Evolutionary conservation across 495 filamentous ascomycete species (phyloP), one percentile per base, ranked within the genome.

Genomic region (Daldinia decipiens): DNA sequence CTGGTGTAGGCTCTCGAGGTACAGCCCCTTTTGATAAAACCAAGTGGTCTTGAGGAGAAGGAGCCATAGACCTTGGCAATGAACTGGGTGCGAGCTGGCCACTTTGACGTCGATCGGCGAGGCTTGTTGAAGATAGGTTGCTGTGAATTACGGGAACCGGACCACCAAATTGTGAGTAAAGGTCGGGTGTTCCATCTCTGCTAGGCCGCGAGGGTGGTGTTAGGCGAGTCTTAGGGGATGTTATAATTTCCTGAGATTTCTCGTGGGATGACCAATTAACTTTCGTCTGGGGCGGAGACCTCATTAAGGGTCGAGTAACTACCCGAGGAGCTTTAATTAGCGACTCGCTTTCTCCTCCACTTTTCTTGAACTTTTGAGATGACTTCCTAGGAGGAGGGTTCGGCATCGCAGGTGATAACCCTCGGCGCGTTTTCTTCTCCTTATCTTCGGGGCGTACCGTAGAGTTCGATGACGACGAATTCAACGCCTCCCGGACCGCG

Each of bases 121-220:
- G 76, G 52, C 86, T 81, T n/a, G 80, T 78, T 32, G 82, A 79
- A 47, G 84, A 75, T 31, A 97, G 79, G 74, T 95, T 94, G 79
- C 92, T 95, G 54, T 91, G 91, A 26, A 97, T 88, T 27, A 96
- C 80, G 15, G 91, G 89, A 11, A 89, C 87, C 5, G 88, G 82
- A 8, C 87, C 85, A 40, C 87, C 79, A 19, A 85, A 77, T 45
- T 86, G 83, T 31, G 87, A 80, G 50, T 80, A 77, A 21, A 97
- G 82, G 58, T 88, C 87, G 51, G 90, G 85, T 1, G 91, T 92
- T 9, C 92, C 92, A 68, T 95, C 89, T 84, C 94, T 84, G 75
- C 92, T 98, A 5, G 94, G 94, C 62, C 94, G 80, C 52, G 80
- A 76, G 15, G 90, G 89, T 50, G 85, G 82, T 32, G 74, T 73